A percentile compares a stretch with the other conserved stretches of the same genome.
These are phyloP conservation scores for Fonsecaea multimorphosa DNA, from an alignment of 2,329 filamentous ascomycete genomes.

Conservation along the genomic window DNA sequence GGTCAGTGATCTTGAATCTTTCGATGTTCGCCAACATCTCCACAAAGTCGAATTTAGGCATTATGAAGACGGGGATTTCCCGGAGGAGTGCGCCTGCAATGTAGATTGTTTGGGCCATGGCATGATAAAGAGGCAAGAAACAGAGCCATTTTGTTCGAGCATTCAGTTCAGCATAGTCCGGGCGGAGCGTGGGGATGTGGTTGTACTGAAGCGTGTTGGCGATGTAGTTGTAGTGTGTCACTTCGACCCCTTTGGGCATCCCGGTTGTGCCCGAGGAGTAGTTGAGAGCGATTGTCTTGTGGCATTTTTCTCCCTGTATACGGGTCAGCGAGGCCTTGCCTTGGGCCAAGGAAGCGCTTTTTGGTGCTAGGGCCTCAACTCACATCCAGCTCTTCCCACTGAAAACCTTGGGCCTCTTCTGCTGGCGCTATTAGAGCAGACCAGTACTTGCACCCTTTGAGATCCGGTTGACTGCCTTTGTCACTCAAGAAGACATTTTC, in stretches of 20 bases:
- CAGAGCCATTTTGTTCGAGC: conserved; percentile 11
- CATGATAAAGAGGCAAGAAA: conserved; percentile 24
- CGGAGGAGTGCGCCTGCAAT: conserved; percentile 62
- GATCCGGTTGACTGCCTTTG: background rate
- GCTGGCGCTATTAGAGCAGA: conserved; percentile 52
- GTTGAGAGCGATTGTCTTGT: conserved; percentile 54
- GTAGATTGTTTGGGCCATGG: conserved; percentile 7
- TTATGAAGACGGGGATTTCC: conserved; percentile 68
- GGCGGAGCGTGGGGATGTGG: conserved; percentile 9
- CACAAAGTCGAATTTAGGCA: conserved; percentile 47
- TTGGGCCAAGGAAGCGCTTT: background rate
- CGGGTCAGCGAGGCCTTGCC: background rate
- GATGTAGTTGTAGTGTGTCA: conserved; percentile 57
- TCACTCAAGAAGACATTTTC: conserved; percentile 55
- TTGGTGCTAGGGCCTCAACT: background rate
- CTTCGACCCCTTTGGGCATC: conserved; percentile 58
- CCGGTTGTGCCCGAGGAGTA: conserved; percentile 61
- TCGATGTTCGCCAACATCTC: conserved; percentile 49
- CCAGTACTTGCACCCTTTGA: conserved; percentile 28
- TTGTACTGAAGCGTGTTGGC: conserved; percentile 47
- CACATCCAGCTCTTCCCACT: conserved; percentile 42
- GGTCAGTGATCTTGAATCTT: conserved; percentile 56
- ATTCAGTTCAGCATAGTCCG: conserved; percentile 1
- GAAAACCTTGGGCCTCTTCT: conserved; percentile 44
- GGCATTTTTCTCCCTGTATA: conserved; percentile 45